Percentiles rank a stretch among this genome's conserved stretches.
Evolutionary conservation across 2,329 filamentous ascomycete genomes (phyloP).

Genomic region (Cryoendolithus antarcticus): DNA sequence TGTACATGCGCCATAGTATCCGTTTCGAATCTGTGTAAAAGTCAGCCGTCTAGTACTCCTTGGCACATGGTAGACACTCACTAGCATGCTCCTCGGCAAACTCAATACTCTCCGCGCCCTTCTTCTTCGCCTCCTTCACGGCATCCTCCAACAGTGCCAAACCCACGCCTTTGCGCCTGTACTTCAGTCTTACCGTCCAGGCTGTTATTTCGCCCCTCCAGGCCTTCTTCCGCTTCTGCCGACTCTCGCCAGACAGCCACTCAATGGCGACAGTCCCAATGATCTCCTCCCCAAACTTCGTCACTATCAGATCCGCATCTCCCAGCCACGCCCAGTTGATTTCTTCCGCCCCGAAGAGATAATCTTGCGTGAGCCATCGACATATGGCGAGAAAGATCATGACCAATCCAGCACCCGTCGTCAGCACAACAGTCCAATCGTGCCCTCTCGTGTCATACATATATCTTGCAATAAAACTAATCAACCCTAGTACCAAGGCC

Average conservation of each 20-base stretch:
- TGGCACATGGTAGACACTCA: conserved; percentile 29
- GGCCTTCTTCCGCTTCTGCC: conserved; percentile 36
- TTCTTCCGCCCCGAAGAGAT: conserved; percentile 50
- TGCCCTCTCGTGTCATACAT: conserved; percentile 27
- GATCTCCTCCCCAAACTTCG: conserved; percentile 54
- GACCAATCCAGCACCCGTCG: conserved; percentile 47
- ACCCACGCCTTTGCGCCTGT: conserved; percentile 61
- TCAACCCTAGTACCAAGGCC: conserved; percentile 23
- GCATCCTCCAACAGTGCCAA: conserved; percentile 61
- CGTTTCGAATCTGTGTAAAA: conserved; percentile 32
- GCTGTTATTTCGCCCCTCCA: conserved; percentile 63
- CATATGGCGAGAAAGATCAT: conserved; percentile 53
- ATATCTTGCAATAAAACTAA: conserved; percentile 28
- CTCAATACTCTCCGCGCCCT: conserved; percentile 56
- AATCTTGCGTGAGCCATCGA: conserved; percentile 48
- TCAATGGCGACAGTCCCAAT: conserved; percentile 61
- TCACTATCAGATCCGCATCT: conserved; percentile 41
- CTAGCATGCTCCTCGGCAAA: conserved; percentile 73
- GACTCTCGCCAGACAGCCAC: conserved; percentile 40
- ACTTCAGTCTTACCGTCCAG: conserved; percentile 64
- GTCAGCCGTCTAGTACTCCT: background rate
- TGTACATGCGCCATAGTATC: conserved; percentile 52
- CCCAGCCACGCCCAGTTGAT: conserved; percentile 52
- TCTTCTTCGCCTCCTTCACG: conserved; percentile 53
- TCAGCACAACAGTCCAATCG: conserved; percentile 44